These are phyloP conservation scores for Crithidia expoeki DNA, from an alignment of 208 protist genomes.

Conservation along the genomic window DNA sequence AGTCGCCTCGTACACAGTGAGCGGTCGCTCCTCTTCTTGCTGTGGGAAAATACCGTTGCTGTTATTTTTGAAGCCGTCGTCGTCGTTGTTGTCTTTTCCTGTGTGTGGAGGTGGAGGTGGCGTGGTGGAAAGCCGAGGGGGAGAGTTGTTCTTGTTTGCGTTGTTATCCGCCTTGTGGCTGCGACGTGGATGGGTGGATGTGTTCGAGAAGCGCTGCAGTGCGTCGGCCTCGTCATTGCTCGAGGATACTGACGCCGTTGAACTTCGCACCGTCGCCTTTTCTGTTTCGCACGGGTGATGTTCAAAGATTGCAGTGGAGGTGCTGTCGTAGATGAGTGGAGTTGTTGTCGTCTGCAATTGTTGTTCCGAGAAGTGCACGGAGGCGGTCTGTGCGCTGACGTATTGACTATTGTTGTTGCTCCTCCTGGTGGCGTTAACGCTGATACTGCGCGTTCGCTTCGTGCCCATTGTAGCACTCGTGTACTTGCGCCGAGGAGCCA, in stretches of 20 bases:
- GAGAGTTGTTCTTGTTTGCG: slow-evolving; percentile 11
- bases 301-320: neutral
- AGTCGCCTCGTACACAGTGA: neutral
- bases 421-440: neutral
- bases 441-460: slow-evolving; percentile 11
- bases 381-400: neutral
- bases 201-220: slow-evolving; percentile 42
- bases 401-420: neutral
- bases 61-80: neutral
- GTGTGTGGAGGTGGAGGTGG: slow-evolving; percentile 8
- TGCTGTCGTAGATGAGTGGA: neutral
- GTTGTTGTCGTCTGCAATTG: neutral
- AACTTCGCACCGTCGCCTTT: neutral
- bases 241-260: neutral
- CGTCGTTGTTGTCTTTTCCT: neutral
- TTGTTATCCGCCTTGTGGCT: neutral
- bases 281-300: neutral
- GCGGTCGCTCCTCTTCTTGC: neutral
- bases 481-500: neutral
- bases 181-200: slow-evolving; percentile 11
- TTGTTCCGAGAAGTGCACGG: neutral
- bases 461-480: neutral
- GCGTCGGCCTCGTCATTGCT: slow-evolving; percentile 14
- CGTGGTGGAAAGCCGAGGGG: slow-evolving; percentile 12
- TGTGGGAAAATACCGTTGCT: neutral